Conservation (phyloP, 2,329 filamentous ascomycete species). For the Claviceps paspali region DNA sequence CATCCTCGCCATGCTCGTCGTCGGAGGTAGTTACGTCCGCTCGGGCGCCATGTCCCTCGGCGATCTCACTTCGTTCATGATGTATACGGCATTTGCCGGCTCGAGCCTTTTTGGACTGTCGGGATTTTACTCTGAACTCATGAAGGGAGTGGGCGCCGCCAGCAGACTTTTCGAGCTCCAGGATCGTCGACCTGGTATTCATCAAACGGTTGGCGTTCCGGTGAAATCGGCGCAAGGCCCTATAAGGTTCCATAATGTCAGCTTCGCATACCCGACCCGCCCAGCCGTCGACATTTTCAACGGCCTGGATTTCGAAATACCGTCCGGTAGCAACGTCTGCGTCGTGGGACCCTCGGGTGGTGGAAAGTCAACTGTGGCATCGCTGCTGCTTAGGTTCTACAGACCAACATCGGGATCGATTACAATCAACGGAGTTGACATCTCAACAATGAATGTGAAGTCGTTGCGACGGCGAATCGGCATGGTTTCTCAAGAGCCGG, state of each 20-base stretch:
- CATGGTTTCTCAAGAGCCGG: constrained; percentile 89
- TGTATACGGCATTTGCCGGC: constrained; percentile 83
- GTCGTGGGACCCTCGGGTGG: constrained; percentile 94
- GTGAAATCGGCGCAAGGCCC: constrained; percentile 75
- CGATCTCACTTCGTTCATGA: constrained; percentile 89
- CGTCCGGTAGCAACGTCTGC: constrained; percentile 84
- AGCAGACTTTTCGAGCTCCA: constrained; percentile 91
- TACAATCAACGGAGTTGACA: constrained; percentile 69
- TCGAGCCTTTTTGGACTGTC: constrained; percentile 88
- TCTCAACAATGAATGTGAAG: constrained; percentile 80
- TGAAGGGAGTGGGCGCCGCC: constrained; percentile 98
- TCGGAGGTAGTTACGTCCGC: constrained; percentile 81
- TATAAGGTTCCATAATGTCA: constrained; percentile 75
- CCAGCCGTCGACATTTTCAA: constrained; percentile 88
- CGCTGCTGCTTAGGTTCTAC: constrained; percentile 85
- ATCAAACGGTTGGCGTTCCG: constrained; percentile 65
- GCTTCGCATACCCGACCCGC: constrained; percentile 84
- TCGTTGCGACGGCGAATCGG: constrained; percentile 84
- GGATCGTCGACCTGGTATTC: constrained; percentile 73
- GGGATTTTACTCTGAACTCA: constrained; percentile 93
- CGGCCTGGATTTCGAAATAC: constrained; percentile 76
- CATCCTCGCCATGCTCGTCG: constrained; percentile 76
- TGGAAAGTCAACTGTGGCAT: constrained; percentile 90
- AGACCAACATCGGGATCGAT: constrained; percentile 64
- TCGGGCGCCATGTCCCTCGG: constrained; percentile 76